These are phyloP conservation scores for Pseudotsuga menziesii DNA, from an alignment of 75 land plant genomes.

Conservation along the genomic window DNA sequence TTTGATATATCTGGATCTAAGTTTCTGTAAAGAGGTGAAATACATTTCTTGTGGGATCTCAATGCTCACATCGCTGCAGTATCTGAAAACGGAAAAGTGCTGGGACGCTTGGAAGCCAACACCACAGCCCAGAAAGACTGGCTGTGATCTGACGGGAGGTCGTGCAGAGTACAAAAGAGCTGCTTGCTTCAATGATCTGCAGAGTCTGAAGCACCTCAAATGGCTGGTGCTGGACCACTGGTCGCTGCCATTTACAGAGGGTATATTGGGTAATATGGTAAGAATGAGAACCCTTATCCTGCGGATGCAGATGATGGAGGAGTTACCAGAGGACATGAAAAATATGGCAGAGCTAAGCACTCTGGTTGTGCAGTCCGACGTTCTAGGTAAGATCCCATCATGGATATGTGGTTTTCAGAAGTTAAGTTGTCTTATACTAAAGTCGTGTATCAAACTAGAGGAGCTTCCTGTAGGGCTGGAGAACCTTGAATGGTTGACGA, in stretches of 20 bases:
- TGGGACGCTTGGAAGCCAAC: background rate
- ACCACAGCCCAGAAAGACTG: background rate
- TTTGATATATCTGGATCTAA: background rate
- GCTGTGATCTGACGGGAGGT: too few species aligned
- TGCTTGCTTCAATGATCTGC: background rate
- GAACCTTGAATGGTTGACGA: background rate
- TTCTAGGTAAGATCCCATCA: background rate
- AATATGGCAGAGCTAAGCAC: background rate
- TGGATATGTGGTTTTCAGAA: background rate
- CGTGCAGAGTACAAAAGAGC: background rate
- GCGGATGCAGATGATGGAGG: background rate
- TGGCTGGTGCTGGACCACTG: background rate
- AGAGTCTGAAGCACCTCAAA: background rate
- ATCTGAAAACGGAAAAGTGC: background rate
- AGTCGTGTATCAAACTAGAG: too few species aligned
- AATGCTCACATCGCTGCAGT: background rate
- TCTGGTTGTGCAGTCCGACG: background rate
- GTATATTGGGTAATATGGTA: background rate
- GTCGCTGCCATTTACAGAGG: background rate
- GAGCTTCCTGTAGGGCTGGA: background rate
- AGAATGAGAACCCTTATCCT: background rate
- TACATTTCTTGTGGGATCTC: background rate
- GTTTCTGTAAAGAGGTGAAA: background rate
- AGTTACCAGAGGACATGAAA: background rate
- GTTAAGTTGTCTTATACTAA: background rate